Evolutionary conservation across 768 basidiomycete genomes (phyloP).

Genomic region (Clavulina sp.): DNA sequence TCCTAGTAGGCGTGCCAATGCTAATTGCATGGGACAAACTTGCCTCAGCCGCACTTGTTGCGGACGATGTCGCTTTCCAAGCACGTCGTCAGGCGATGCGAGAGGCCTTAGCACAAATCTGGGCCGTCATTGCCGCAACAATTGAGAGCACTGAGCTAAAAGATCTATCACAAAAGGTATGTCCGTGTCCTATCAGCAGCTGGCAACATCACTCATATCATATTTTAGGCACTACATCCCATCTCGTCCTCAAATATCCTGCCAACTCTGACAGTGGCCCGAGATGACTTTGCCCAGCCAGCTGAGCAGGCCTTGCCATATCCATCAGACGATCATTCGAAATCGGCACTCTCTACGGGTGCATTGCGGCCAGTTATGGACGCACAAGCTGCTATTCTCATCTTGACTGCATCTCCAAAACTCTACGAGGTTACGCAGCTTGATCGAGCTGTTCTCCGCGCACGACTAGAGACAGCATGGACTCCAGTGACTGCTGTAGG

Average conservation of each 20-base stretch:
- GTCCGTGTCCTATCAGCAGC: neutral
- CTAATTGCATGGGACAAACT: constrained; percentile 52
- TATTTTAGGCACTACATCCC: constrained; percentile 28
- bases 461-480: constrained; percentile 45
- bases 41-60: constrained; percentile 24
- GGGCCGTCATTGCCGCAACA: constrained; percentile 48
- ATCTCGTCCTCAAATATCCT: constrained; percentile 24
- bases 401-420: constrained; percentile 33
- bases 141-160: constrained; percentile 49
- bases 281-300: constrained; percentile 27
- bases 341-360: constrained; percentile 16
- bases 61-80: constrained; percentile 20
- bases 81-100: constrained; percentile 38
- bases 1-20: constrained; percentile 75
- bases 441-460: constrained; percentile 36
- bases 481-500: constrained; percentile 54
- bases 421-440: constrained; percentile 50
- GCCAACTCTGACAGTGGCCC: constrained; percentile 20
- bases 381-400: constrained; percentile 33
- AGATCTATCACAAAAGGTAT: constrained; percentile 38
- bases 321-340: constrained; percentile 9
- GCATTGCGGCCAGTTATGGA: constrained; percentile 28
- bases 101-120: constrained; percentile 44
- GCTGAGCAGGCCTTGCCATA: constrained; percentile 31
- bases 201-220: constrained; percentile 1